Conservation (phyloP, 371 early-diverging fungal genomes). For the Zopfochytrium polystomum region DNA sequence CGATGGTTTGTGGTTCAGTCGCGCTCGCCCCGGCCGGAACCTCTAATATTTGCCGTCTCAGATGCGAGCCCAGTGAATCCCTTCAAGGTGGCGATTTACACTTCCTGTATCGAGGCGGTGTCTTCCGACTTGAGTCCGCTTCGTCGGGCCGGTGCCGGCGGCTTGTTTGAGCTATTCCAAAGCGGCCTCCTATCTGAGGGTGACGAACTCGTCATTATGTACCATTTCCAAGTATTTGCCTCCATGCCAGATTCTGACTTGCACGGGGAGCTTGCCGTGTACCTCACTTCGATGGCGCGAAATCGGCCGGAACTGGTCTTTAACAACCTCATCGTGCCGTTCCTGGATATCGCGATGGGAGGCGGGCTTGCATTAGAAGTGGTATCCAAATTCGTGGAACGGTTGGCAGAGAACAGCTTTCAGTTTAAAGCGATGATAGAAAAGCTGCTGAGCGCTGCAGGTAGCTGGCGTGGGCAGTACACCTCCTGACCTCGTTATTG, state of each 20-base stretch:
- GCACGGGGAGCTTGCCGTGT: background rate
- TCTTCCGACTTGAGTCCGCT: background rate
- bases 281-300: background rate
- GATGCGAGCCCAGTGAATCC: too few species aligned
- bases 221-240: background rate
- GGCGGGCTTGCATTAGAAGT: too few species aligned
- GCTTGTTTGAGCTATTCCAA: background rate
- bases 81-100: background rate
- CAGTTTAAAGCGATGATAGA: too few species aligned
- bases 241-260: background rate
- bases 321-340: background rate
- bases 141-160: background rate
- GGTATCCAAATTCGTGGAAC: too few species aligned
- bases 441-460: too few species aligned
- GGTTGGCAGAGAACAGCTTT: too few species aligned
- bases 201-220: background rate
- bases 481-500: too few species aligned
- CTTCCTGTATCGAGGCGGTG: background rate
- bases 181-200: background rate
- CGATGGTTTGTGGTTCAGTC: too few species aligned
- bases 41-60: too few species aligned
- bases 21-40: too few species aligned
- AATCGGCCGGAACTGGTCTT: background rate
- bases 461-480: too few species aligned
- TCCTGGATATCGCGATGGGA: too few species aligned